Evolutionary conservation across 805 yeast genomes (phyloP).

Genomic region (Suhomyces faveliae): DNA sequence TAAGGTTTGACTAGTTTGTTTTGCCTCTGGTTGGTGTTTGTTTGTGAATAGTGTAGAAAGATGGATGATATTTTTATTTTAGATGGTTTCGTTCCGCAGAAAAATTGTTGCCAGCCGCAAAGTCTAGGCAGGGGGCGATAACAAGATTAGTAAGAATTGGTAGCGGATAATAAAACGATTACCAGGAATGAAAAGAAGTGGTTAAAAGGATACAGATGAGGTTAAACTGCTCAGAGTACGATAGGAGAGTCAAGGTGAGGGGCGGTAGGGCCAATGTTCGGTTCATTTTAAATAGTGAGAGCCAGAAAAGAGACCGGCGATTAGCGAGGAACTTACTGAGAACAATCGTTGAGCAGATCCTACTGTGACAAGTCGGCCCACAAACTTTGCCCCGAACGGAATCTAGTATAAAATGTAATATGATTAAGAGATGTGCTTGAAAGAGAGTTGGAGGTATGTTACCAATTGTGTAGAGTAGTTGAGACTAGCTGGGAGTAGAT

Average conservation of each 20-base stretch:
- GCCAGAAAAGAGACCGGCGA: too few relatives aligned
- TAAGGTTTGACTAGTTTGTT: neutral
- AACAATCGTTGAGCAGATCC: too few relatives aligned
- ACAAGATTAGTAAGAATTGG: neutral
- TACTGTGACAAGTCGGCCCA: neutral
- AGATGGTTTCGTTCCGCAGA: neutral
- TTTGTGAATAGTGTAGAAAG: neutral
- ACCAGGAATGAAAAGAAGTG: neutral
- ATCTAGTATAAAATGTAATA: too few relatives aligned
- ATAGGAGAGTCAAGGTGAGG: neutral
- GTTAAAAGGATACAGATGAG: neutral
- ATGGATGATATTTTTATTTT: neutral
- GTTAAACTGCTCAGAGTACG: neutral
- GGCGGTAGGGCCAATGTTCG: too few relatives aligned
- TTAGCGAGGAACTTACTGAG: too few relatives aligned
- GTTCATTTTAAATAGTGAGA: too few relatives aligned
- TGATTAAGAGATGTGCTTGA: neutral
- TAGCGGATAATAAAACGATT: neutral
- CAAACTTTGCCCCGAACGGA: too few relatives aligned
- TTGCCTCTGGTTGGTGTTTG: neutral
- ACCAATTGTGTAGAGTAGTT: too few relatives aligned
- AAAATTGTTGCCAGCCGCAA: conserved; percentile 1
- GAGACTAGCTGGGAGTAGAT: neutral
- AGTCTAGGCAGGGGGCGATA: neutral
- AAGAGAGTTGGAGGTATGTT: neutral